phyloP scores from a whole-genome alignment of 345 rosid species.

The Eucalyptus marginata region DNA sequence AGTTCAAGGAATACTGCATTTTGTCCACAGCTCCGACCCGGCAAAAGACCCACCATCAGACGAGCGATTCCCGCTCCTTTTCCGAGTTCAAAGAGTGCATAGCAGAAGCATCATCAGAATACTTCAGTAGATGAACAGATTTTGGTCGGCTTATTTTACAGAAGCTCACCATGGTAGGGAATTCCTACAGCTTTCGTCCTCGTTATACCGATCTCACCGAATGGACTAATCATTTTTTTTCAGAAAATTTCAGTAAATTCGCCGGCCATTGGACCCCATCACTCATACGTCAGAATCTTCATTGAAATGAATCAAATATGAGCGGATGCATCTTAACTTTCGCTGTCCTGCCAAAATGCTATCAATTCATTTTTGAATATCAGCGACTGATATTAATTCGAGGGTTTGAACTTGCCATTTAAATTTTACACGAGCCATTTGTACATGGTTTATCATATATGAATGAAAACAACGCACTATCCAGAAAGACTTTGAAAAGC shows the following conservation, averaged over 20 bases:
- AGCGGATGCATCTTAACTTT: not conserved
- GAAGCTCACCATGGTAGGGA: not conserved
- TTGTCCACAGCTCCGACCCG: not conserved
- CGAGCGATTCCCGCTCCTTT: not conserved
- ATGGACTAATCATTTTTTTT: not conserved
- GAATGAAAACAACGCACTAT: not conserved
- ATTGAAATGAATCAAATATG: not conserved
- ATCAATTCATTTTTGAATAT: not conserved
- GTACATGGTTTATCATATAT: not conserved
- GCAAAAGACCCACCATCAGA: not conserved
- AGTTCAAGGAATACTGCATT: not conserved
- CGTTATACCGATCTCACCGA: not conserved
- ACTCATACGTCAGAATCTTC: not conserved
- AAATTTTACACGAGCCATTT: not conserved
- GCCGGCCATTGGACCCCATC: not conserved
- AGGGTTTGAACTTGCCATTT: not conserved
- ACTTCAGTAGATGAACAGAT: not conserved
- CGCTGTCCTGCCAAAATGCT: not conserved
- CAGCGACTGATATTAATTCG: not conserved
- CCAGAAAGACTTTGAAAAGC: not conserved
- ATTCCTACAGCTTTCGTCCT: not conserved
- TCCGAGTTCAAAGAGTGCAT: not conserved
- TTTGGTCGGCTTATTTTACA: not conserved
- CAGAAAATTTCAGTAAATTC: not conserved
- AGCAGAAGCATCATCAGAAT: not conserved